A percentile compares a stretch with the other conserved stretches of the same genome.
Evolutionary conservation across 169 alveolate genomes (phyloP).

Genomic region (Cryptosporidium viatorum): DNA sequence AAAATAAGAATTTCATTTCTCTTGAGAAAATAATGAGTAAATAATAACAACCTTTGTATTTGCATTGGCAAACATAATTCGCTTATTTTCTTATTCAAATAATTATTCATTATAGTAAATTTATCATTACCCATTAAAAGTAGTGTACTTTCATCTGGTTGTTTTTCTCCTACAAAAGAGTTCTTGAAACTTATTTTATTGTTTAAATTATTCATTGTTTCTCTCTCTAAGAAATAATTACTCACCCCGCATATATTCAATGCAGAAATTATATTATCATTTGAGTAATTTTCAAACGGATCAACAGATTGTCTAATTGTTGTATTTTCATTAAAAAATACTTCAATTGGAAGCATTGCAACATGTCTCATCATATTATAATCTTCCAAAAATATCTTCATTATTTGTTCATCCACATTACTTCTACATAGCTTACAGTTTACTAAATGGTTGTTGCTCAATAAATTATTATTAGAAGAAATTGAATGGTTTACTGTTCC

Average conservation of each 20-base stretch:
- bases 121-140: background rate
- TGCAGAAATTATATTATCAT: conserved; percentile 43
- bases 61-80: conserved; percentile 32
- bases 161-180: background rate
- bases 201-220: background rate
- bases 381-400: conserved; percentile 2
- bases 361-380: conserved; percentile 27
- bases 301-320: conserved; percentile 46
- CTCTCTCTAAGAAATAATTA: conserved; percentile 2
- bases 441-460: background rate
- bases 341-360: conserved; percentile 72
- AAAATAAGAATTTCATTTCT: conserved; percentile 44
- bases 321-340: conserved; percentile 42
- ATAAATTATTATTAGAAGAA: background rate
- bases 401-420: conserved; percentile 27
- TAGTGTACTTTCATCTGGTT: background rate
- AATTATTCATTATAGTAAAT: background rate
- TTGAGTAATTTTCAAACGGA: conserved; percentile 35
- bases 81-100: conserved; percentile 2
- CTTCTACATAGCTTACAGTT: conserved; percentile 25
- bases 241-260: conserved; percentile 46
- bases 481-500: conserved; percentile 21
- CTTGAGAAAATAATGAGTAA: conserved; percentile 34
- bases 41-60: conserved; percentile 46
- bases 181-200: background rate